phyloP scores from a whole-genome alignment of 1,284 basidiomycete genomes.

The Porogramme epimiltina region DNA sequence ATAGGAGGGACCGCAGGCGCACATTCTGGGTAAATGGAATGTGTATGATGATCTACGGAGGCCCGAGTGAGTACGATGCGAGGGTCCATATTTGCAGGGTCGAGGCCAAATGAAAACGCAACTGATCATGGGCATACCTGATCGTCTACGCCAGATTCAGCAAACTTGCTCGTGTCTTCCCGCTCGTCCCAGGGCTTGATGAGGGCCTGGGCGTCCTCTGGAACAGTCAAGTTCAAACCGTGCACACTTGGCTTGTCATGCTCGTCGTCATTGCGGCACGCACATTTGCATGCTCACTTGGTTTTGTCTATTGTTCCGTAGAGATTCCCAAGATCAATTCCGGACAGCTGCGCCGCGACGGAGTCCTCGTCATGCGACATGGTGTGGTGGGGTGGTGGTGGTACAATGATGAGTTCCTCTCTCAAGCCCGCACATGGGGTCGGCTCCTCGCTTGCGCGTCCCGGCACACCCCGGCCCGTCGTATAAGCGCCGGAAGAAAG shows the following conservation, averaged over 20 bases:
- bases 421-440: background rate
- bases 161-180: conserved; percentile 64
- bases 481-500: background rate
- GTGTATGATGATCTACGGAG: conserved; percentile 72
- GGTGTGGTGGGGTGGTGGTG: background rate
- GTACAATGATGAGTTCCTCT: background rate
- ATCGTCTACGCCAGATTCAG: conserved; percentile 78
- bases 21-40: conserved; percentile 81
- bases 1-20: conserved; percentile 66
- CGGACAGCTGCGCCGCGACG: conserved; percentile 21
- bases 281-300: conserved; percentile 53
- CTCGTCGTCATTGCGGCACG: conserved; percentile 14
- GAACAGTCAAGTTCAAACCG: conserved; percentile 74
- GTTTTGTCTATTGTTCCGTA: conserved; percentile 68
- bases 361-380: conserved; percentile 20
- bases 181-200: conserved; percentile 83
- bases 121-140: conserved; percentile 50
- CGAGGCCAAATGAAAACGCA: no score
- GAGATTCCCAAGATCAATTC: conserved; percentile 55
- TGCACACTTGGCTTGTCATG: conserved; percentile 57
- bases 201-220: conserved; percentile 71
- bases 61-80: conserved; percentile 1
- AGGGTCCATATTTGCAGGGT: background rate
- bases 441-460: conserved; percentile 1
- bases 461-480: background rate